Evolutionary conservation across 2,329 filamentous ascomycete genomes (phyloP).

Genomic region (Capronia epimyces): DNA sequence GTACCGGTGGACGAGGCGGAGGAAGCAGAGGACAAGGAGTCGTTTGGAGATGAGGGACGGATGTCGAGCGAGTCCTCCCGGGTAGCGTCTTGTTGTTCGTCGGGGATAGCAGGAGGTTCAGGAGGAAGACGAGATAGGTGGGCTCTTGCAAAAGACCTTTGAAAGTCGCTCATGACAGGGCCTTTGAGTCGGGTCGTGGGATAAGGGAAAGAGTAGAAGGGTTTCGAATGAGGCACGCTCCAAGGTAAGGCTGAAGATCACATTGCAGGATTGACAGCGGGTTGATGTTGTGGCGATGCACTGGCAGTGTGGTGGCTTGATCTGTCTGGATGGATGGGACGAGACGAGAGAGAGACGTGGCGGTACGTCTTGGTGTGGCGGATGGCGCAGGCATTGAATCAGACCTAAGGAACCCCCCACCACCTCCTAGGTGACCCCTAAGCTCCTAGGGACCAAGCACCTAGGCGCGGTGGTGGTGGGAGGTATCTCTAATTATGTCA

Average conservation of each 20-base stretch:
- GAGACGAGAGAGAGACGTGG: background rate
- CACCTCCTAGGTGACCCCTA: no score
- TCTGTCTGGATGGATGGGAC: background rate
- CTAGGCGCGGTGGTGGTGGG: no score
- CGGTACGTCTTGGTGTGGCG: no score
- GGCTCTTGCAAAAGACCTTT: slow-evolving; percentile 70
- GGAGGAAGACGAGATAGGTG: slow-evolving; percentile 61
- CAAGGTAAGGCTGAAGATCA: background rate
- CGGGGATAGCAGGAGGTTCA: slow-evolving; percentile 46
- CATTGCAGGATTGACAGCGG: background rate
- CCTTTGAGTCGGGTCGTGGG: background rate
- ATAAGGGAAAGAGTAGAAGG: background rate
- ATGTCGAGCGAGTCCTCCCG: slow-evolving; percentile 33
- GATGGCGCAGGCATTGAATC: no score
- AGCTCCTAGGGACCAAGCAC: no score
- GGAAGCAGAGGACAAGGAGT: slow-evolving; percentile 75
- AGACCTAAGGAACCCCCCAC: no score
- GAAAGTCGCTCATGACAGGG: slow-evolving; percentile 63
- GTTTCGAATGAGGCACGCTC: background rate
- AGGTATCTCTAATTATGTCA: no score
- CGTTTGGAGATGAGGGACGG: slow-evolving; percentile 40
- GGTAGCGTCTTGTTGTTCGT: slow-evolving; percentile 39
- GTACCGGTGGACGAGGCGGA: slow-evolving; percentile 92
- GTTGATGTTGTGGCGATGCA: background rate
- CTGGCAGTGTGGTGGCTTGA: no score